Conservation (phyloP, 305 asterid species). For the Fraxinus angustifolia region DNA sequence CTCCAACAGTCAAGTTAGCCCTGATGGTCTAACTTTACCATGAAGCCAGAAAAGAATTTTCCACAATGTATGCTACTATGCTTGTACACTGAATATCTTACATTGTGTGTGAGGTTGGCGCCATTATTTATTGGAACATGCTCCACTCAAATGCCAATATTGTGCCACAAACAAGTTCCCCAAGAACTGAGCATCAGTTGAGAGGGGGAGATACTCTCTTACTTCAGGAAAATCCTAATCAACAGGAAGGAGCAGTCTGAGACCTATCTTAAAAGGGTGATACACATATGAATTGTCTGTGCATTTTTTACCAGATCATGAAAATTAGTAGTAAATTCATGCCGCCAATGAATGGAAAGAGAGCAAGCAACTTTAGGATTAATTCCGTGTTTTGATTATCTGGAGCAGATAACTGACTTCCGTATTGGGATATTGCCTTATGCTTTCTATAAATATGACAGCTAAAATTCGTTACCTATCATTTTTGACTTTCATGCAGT, state of each 20-base stretch:
- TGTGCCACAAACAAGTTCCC: neutral
- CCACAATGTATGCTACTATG: neutral
- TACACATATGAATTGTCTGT: neutral
- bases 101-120: neutral
- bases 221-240: neutral
- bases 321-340: neutral
- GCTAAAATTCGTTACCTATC: neutral
- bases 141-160: neutral
- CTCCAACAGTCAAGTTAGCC: neutral
- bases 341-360: neutral
- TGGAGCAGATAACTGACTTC: neutral
- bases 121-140: neutral
- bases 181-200: neutral
- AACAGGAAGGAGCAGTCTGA: neutral
- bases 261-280: neutral
- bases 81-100: neutral
- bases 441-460: neutral
- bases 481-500: slow-evolving; percentile 36
- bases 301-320: neutral
- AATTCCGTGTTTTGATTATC: neutral
- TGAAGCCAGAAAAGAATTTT: neutral
- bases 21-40: neutral
- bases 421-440: neutral
- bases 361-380: neutral
- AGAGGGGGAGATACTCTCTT: neutral